These are phyloP conservation scores for Aurinia saxatilis DNA, from an alignment of 345 rosid species.

Conservation along the genomic window DNA sequence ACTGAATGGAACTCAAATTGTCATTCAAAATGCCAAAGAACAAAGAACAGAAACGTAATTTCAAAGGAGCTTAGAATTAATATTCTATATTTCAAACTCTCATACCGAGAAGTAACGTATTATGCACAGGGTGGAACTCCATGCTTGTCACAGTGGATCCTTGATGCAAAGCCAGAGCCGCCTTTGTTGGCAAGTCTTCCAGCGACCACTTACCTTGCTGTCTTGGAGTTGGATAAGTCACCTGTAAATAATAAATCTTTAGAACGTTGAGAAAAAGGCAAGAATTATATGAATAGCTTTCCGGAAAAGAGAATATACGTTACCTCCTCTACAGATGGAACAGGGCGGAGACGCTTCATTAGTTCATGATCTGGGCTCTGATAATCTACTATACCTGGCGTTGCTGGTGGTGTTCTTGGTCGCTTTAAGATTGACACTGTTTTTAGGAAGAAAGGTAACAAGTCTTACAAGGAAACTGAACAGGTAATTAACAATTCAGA, in stretches of 20 bases:
- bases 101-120: constrained; percentile 73
- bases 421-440: constrained; percentile 58
- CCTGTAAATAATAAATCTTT: constrained; percentile 32
- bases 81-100: not conserved
- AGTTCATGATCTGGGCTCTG: constrained; percentile 77
- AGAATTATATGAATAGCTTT: constrained; percentile 12
- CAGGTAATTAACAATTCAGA: not conserved
- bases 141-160: constrained; percentile 79
- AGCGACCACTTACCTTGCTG: constrained; percentile 54
- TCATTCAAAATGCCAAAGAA: constrained; percentile 20
- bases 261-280: not conserved
- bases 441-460: constrained; percentile 12
- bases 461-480: not conserved
- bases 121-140: constrained; percentile 79
- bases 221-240: constrained; percentile 52
- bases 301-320: not conserved
- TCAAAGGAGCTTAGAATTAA: not conserved
- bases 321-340: constrained; percentile 79
- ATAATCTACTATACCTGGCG: constrained; percentile 67
- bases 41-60: not conserved
- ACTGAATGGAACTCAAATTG: constrained; percentile 45
- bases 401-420: constrained; percentile 63
- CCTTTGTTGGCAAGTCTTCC: constrained; percentile 79
- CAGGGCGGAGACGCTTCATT: constrained; percentile 70
- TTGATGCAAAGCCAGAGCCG: constrained; percentile 60